Conservation (phyloP, 169 alveolate genomes). For the Haemoproteus tartakovskyi region DNA sequence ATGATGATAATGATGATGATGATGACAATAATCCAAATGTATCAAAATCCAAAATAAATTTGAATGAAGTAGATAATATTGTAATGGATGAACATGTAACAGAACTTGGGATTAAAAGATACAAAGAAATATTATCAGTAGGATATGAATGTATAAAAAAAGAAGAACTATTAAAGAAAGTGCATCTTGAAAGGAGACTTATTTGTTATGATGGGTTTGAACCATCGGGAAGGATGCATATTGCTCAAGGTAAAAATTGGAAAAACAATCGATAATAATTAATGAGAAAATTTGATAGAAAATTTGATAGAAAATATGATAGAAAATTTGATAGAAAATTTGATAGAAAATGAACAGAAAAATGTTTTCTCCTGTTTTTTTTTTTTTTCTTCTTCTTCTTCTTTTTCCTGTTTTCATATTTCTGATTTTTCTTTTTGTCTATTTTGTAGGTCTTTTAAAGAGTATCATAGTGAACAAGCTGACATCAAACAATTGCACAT, state of each 20-base stretch:
- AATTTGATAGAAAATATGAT: too few species aligned
- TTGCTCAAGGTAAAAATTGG: slow-evolving; percentile 93
- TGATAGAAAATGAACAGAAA: too few species aligned
- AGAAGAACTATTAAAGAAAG: slow-evolving; percentile 62
- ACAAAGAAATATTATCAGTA: slow-evolving; percentile 72
- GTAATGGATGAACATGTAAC: background rate
- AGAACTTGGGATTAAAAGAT: slow-evolving; percentile 68
- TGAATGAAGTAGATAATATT: too few species aligned
- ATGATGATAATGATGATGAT: too few species aligned
- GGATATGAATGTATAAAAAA: slow-evolving; percentile 81
- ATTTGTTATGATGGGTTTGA: slow-evolving; percentile 99
- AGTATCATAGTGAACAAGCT: slow-evolving; percentile 92
- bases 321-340: too few species aligned
- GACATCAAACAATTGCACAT: slow-evolving; percentile 95
- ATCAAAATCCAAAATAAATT: too few species aligned
- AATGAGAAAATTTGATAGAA: too few species aligned
- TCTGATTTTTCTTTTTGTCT: background rate
- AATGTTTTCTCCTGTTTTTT: background rate
- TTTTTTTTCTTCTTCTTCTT: background rate
- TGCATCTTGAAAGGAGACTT: slow-evolving; percentile 31
- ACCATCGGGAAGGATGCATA: slow-evolving; percentile 99
- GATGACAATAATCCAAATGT: too few species aligned
- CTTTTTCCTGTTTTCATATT: background rate
- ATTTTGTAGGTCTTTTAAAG: slow-evolving; percentile 63
- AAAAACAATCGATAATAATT: too few species aligned